Base-by-base conservation (phyloP, 768 basidiomycete species). In the Pleurotus pulmonarius region DNA sequence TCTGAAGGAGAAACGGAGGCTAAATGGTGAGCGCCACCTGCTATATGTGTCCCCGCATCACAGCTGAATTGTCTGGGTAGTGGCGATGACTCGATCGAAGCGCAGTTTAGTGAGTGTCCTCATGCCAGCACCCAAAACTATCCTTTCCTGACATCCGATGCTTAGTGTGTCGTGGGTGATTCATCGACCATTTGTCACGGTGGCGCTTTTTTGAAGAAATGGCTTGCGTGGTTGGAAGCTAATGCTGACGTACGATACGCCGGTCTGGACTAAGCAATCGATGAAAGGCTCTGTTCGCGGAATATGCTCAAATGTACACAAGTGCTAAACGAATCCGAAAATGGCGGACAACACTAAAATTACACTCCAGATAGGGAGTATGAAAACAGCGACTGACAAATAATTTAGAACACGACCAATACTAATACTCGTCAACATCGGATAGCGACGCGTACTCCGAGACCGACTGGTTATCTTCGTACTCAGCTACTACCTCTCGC, bases 171-270 rank as follows among this genome's bases (percentile, higher is more conserved):
- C 1, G 83, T 99, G 0, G 97, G 97, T 1, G 97, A 99, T 68
- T 95, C 94, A 0, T 88, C 87, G 1, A 98, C 96, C 0, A 87
- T 98, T 3, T 75, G 79, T 29, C 87, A 95, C 63, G 96, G 96
- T 4, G 85, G 91, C 20, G 65, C 75, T 40, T 98, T 90, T 70
- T 71, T 99, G 38, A 92, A 90, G 68, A 82, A 82, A 58, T 99
- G 97, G 97, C 81, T 97, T 62, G 73, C 76, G 3, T 98, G 94
- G 92, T 71, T 98, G 11, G 96, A 98, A 61, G 77, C 77, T 6
- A 85, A 96, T 63, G 94, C 93, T 18, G 95, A 98, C 66, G 87
- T 98, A 15, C 82, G 90, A 61, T 97, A 87, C 70, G 90, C 88
- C 1, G 93, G 87, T 3, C 64, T 81, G 20, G 83, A 86, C 39